Conservation (phyloP, 1,139 yeast species). For the Hyphopichia wangnamkhiaoensis region DNA sequence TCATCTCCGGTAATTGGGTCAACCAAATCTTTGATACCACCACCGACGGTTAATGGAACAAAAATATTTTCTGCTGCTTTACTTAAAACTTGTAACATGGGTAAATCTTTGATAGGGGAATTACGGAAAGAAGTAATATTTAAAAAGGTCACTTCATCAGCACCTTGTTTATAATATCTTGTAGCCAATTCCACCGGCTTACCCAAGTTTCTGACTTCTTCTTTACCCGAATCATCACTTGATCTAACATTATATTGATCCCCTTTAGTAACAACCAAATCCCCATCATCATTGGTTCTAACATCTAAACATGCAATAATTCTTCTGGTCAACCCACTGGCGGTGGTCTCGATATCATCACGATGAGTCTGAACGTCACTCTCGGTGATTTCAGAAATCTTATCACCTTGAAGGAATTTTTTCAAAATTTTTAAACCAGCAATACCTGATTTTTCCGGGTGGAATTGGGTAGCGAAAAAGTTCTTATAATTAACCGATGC, state of each 20-base stretch:
- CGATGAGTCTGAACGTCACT: conserved; percentile 18
- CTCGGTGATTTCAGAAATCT: conserved; percentile 21
- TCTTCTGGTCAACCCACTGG: conserved; percentile 80
- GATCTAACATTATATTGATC: conserved; percentile 97
- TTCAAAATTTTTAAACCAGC: conserved; percentile 81
- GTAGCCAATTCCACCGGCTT: conserved; percentile 95
- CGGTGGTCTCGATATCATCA: conserved; percentile 44
- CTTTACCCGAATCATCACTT: conserved; percentile 43
- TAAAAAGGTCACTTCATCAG: conserved; percentile 92
- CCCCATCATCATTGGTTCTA: conserved; percentile 92
- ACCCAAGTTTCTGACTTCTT: conserved; percentile 82
- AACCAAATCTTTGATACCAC: conserved; percentile 87
- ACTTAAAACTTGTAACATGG: conserved; percentile 87
- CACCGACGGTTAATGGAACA: conserved; percentile 97
- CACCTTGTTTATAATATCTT: conserved; percentile 87
- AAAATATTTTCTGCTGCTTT: conserved; percentile 86
- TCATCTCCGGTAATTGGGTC: conserved; percentile 74
- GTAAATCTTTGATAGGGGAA: conserved; percentile 87
- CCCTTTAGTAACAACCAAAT: conserved; percentile 94
- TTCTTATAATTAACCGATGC: conserved; percentile 82
- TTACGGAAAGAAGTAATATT: conserved; percentile 94
- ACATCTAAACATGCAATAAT: conserved; percentile 95
- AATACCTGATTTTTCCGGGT: conserved; percentile 92
- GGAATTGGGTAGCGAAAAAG: conserved; percentile 93
- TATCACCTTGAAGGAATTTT: conserved; percentile 63